Base-by-base conservation (phyloP, 768 basidiomycete species). In the Obba rivulosa region DNA sequence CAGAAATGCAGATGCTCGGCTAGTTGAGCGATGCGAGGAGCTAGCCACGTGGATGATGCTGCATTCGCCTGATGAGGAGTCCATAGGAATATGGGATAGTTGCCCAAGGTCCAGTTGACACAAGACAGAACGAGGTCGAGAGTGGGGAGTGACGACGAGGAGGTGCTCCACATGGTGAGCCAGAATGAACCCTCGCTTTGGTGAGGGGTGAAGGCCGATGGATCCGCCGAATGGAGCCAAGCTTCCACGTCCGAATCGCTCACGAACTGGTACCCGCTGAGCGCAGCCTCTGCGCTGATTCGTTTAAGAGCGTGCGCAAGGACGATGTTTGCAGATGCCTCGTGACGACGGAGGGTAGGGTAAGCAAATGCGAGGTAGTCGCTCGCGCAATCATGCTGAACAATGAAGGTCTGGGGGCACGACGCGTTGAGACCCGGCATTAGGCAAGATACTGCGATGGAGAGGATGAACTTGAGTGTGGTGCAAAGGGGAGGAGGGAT, bases 71-170 rank as follows among this genome's bases (percentile, higher is more conserved):
- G 58, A 18, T 62, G 64, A 8, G 69, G 63, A 16, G 70, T 64
- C 73, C 75, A 79, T 34, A 81, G 53, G 59, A 80, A 81, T 47
- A 79, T 63, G 23, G 79, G 80, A 45, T 78, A 69, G 40, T 73
- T 65, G 42, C 79, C 74, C 38, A 71, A 52, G 17, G 65, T 66
- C 49, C 67, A 72, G 40, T 62, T 62, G 42, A 73, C 69, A 54
- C 78, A 81, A 11, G 78, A 67, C 38, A 81, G 45, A 34, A 75
- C 67, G 36, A 78, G 51, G 21, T 76, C 71, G 40, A 78, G 67
- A 1, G 61, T 61, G 20, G 55, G 61, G 11, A 52, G 51, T 1
- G 44, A 23, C 31, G 62, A 60, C 13, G 63, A 57, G 16, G 65
- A 59, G 3, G 56, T 55, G 22, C 72, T 70, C 73, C 74, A 78